Evolutionary conservation across 2,329 filamentous ascomycete species (phyloP).

Genomic region (Scytalidium sp.): DNA sequence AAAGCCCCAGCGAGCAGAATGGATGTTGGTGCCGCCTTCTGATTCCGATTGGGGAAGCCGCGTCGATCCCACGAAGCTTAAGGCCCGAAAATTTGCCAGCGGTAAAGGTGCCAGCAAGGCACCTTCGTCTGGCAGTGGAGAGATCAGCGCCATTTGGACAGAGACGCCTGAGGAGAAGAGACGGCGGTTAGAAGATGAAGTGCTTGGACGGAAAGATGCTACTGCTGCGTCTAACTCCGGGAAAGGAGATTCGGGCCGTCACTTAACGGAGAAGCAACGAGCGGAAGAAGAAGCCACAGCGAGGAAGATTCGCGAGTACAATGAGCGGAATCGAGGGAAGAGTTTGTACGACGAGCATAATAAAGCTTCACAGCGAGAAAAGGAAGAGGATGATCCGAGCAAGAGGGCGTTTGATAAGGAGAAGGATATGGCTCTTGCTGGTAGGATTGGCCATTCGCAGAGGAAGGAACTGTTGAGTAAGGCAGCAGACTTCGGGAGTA

Average conservation of each 20-base stretch:
- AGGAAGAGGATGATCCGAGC: constrained; percentile 87
- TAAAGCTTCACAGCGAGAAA: constrained; percentile 20
- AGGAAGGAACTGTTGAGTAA: constrained; percentile 75
- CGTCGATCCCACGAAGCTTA: constrained; percentile 80
- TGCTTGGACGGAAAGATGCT: constrained; percentile 62
- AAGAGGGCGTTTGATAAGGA: constrained; percentile 84
- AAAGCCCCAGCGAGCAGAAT: constrained; percentile 71
- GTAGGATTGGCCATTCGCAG: constrained; percentile 69
- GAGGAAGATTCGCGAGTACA: constrained; percentile 54
- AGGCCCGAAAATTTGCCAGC: constrained; percentile 78
- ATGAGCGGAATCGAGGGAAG: constrained; percentile 50
- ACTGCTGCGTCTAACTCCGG: too few relatives aligned
- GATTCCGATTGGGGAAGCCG: constrained; percentile 51
- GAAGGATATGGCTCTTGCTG: constrained; percentile 84
- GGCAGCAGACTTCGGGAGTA: constrained; percentile 70
- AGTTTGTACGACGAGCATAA: constrained; percentile 52
- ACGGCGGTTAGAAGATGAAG: constrained; percentile 74
- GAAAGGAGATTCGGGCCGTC: too few relatives aligned
- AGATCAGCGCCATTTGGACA: constrained; percentile 64
- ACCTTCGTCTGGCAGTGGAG: constrained; percentile 25
- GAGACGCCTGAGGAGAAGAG: constrained; percentile 89
- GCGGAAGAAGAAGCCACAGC: constrained; percentile 40
- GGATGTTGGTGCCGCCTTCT: constrained; percentile 73
- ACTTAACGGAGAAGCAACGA: constrained; percentile 18
- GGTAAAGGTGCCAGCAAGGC: constrained; percentile 52